Evolutionary conservation across 306 rosid genomes (phyloP).

Genomic region (Lathyrus oleraceus): DNA sequence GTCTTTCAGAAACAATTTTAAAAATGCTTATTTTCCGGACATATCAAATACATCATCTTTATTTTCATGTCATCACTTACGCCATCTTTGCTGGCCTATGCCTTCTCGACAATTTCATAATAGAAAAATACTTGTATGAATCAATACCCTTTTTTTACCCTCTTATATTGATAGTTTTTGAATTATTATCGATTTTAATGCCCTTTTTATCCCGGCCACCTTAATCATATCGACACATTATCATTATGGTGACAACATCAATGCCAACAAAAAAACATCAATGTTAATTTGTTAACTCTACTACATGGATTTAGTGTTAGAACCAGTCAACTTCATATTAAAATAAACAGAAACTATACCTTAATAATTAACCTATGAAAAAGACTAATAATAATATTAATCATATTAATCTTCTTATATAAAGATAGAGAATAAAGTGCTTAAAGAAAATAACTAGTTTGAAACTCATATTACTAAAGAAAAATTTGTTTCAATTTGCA

Average conservation of each 20-base stretch:
- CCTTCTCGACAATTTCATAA: conserved; percentile 29
- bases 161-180: too few relatives aligned
- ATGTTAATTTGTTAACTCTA: conserved; percentile 17
- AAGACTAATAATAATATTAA: not conserved
- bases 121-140: too few relatives aligned
- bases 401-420: not conserved
- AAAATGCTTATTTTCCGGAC: too few relatives aligned
- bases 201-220: too few relatives aligned
- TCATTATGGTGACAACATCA: conserved; percentile 37
- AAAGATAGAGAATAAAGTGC: conserved; percentile 4
- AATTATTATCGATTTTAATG: too few relatives aligned
- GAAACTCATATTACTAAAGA: not conserved
- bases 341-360: not conserved
- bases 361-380: not conserved
- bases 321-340: conserved; percentile 23
- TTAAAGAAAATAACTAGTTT: not conserved
- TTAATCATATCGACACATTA: conserved; percentile 31
- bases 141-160: too few relatives aligned
- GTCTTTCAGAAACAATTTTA: too few relatives aligned
- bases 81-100: conserved; percentile 8
- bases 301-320: conserved; percentile 22
- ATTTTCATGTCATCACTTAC: not conserved
- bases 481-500: conserved; percentile 9
- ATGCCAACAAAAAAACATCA: conserved; percentile 35
- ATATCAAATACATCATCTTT: not conserved